These are phyloP conservation scores for Oryza officinalis DNA, from an alignment of 176 grass and related monocot species.

Conservation along the genomic window DNA sequence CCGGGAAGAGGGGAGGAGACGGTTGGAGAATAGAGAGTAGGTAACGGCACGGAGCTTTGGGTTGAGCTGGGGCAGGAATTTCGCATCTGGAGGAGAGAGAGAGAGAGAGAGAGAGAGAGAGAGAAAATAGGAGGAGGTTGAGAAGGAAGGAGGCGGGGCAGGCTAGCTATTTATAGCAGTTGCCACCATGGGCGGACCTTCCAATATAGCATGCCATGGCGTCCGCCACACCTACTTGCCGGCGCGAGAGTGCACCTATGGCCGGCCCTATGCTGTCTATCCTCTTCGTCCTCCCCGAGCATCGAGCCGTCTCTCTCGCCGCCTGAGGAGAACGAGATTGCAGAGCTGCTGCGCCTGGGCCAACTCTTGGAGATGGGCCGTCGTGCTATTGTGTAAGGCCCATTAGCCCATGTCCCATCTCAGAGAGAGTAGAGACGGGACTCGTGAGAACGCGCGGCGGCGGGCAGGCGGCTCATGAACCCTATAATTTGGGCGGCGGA, in stretches of 20 bases:
- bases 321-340: not conserved
- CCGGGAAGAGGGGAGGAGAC: not conserved
- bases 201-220: not conserved
- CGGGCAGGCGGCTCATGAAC: not conserved
- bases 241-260: too few species aligned
- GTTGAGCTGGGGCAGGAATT: slow-evolving; percentile 1
- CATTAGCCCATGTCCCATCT: not conserved
- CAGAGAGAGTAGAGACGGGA: too few species aligned
- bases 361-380: too few species aligned
- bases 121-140: slow-evolving; percentile 15
- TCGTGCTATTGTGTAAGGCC: not conserved
- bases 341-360: not conserved
- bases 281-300: not conserved
- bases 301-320: too few species aligned
- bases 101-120: not conserved
- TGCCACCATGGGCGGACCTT: not conserved
- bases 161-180: not conserved
- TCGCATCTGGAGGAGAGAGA: slow-evolving; percentile 18
- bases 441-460: too few species aligned
- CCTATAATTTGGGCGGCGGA: not conserved
- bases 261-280: not conserved
- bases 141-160: not conserved
- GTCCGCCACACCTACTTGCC: not conserved
- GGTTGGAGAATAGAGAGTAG: not conserved
- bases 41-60: not conserved